Base-by-base conservation (phyloP, 306 rosid genomes). In the Vigna angularis region DNA sequence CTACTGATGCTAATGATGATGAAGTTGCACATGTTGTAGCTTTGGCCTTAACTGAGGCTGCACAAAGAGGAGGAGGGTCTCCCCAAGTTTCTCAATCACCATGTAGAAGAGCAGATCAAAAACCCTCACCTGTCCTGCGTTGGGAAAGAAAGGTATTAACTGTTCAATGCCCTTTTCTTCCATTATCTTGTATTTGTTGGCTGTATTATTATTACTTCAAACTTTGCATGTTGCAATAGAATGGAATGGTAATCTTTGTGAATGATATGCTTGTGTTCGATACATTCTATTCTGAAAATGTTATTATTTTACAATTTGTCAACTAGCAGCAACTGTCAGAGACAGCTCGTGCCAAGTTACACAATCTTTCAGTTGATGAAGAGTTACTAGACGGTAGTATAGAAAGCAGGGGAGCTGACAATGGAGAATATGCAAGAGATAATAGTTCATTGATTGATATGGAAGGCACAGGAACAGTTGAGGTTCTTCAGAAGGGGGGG, bases 341-440 rank as follows among this genome's bases (percentile, higher is more conserved):
- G 75, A 80, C 68, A 55, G 84, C 80, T 69, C 80, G 40, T 74
- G 76, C 85, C 73, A 89, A 86, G 84, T 82, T 82, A 75, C 72
- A 32, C 70, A 81, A 67, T 85, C 83, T 83, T 78, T 82, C 86
- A 45, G 45, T 70, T 62, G 85, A 83, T 67, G 91, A 85, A 75
- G 93, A 86, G 78, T 87, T 85, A 75, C 59, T 86, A 74, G 98
- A 92, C 84, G 93, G 86, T 64, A 88, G 89, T 76, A 59, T 83
- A 42, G 92, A 90, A 74, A 87, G 92, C 69, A 82, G 86, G 66
- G 93, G 87, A 73, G 90, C 90, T 70, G 97, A 90, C 88, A 89
- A 83, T 87, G 96, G 93, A 66, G 91, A 86, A 81, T 78, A 79
- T 87, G 86, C 79, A 4, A 86, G 82, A 81, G 96, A 85, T 82